A percentile compares a stretch with the other conserved stretches of the same genome.
These are phyloP conservation scores for Thraustochytrium striatum DNA, from an alignment of 352 stramenopile species.

Conservation along the genomic window DNA sequence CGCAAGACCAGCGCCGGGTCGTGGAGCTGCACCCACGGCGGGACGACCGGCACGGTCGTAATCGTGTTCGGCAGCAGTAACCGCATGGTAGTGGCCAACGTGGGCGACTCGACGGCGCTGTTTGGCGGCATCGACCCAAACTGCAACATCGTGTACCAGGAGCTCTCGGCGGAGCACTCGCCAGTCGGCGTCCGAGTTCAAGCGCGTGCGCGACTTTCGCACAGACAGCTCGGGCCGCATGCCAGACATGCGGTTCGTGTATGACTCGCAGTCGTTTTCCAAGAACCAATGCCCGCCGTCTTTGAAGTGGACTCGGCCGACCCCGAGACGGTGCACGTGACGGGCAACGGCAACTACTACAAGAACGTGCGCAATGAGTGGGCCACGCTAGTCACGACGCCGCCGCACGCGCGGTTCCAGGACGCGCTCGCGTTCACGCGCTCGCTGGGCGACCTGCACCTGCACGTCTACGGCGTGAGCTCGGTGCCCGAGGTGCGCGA, in stretches of 20 bases:
- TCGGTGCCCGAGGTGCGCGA: slow-evolving; percentile 50
- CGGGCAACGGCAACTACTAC: slow-evolving; percentile 66
- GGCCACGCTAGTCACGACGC: slow-evolving; percentile 73
- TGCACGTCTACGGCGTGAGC: slow-evolving; percentile 68
- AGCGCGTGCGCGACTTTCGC: slow-evolving; percentile 59
- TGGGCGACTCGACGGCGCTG: slow-evolving; percentile 69
- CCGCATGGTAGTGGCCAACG: slow-evolving; percentile 72
- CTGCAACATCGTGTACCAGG: slow-evolving; percentile 51
- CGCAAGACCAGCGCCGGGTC: slow-evolving; percentile 43
- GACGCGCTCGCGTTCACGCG: slow-evolving; percentile 78
- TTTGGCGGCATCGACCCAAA: slow-evolving; percentile 54
- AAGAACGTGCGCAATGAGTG: slow-evolving; percentile 86
- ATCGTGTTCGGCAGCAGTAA: slow-evolving; percentile 65
- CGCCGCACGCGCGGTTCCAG: slow-evolving; percentile 63
- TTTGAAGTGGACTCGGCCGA: slow-evolving; percentile 53
- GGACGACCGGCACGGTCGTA: slow-evolving; percentile 74
- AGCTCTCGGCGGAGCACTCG: slow-evolving; percentile 73
- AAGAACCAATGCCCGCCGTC: slow-evolving; percentile 56
- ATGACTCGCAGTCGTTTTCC: slow-evolving; percentile 63
- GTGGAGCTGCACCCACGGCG: slow-evolving; percentile 71
- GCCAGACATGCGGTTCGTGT: slow-evolving; percentile 73
- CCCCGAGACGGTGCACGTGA: not conserved
- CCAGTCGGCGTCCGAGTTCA: slow-evolving; percentile 72
- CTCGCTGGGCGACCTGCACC: slow-evolving; percentile 76
- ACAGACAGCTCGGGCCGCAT: slow-evolving; percentile 52